Evolutionary conservation across 2,329 filamentous ascomycete species (phyloP), one percentile per base, ranked within the genome.

Genomic region (Corinectria fuckeliana): DNA sequence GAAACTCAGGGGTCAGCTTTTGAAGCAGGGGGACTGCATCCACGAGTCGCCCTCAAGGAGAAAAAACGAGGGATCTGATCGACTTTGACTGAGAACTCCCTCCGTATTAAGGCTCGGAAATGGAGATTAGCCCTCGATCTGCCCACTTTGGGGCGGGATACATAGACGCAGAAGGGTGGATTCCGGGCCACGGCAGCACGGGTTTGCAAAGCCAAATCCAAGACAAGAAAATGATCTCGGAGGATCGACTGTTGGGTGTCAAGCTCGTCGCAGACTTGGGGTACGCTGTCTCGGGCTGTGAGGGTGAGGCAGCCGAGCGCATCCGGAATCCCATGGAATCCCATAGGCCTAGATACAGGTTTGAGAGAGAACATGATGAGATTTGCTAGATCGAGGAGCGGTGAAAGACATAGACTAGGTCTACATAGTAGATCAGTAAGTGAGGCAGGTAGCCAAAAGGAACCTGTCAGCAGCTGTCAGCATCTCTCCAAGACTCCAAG

Each of bases 1-100:
- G 67, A 69, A 69, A 69, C 67, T 64, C 54, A 53, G 50, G 62
- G 54, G 56, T 58, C 21, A 21, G 63, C n/a, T 58, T 65, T 65
- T 56, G 57, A 42, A 32, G 50, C 61, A 68, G 59, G 64, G 57
- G 58, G 61, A 32, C 30, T 3, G 23, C 16, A 36, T 28, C 41
- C 6, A 23, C 41, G 41, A 23, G 16, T 45, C n/a, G 23, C 41
- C 21, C 13, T 9, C 8, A 14, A 18, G 14, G 28, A 38, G 9
- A 56, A 34, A 39, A 42, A 28, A 47, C 52, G 36, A 38, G 34
- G 32, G 38, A 20, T 54, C 36, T n/a, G 50, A 20, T 54, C 36
- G 16, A 44, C n/a, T 39, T 10, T 44, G 41, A 21, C 30, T 41
- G 6, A 49, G 32, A 58, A 45, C 21, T 42, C 39, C 36, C 32